Evolutionary conservation across 2,329 filamentous ascomycete genomes (phyloP).

Genomic region (Pseudogymnoascus sp.): DNA sequence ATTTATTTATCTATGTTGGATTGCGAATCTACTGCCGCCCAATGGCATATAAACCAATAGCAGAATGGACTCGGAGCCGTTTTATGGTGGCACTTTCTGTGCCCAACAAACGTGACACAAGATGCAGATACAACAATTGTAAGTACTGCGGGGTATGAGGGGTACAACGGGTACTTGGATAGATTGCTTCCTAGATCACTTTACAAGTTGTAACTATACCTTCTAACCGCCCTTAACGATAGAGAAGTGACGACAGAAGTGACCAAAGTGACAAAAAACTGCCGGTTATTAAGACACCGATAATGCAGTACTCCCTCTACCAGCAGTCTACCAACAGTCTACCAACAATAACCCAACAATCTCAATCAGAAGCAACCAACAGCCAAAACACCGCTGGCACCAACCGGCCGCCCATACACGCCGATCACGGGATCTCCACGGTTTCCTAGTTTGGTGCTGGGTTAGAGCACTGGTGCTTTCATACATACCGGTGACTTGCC

Average conservation of each 20-base stretch:
- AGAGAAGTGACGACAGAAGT: not conserved
- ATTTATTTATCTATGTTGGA: not conserved
- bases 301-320: not conserved
- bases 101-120: not conserved
- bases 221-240: not conserved
- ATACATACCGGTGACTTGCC: not conserved
- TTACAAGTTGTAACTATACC: not conserved
- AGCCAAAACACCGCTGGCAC: not conserved
- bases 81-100: not conserved
- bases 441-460: not conserved
- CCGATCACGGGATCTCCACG: slow-evolving; percentile 4
- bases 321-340: not conserved
- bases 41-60: not conserved
- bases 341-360: not conserved
- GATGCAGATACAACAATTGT: not conserved
- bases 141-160: slow-evolving; percentile 3
- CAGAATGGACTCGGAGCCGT: not conserved
- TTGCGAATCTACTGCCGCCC: not conserved
- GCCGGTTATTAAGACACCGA: not conserved
- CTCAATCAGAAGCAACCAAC: not conserved
- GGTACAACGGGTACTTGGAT: not conserved
- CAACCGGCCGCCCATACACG: not conserved
- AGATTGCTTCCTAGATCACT: not conserved
- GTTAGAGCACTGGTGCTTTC: not conserved
- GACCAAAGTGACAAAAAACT: not conserved